Conservation (phyloP, 192 early-diverging fungal species). For the Backusella sp. region DNA sequence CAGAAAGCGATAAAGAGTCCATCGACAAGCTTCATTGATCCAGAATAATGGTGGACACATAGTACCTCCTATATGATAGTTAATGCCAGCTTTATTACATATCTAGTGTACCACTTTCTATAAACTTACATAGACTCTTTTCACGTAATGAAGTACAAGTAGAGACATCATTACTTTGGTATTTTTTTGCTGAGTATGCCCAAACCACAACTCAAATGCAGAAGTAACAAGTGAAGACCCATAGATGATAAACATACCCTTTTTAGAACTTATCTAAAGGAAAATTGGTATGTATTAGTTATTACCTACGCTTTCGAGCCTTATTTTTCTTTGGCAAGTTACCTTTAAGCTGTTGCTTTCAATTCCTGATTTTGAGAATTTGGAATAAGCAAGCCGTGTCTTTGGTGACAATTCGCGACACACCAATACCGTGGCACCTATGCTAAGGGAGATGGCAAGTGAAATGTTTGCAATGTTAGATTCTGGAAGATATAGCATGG, state of each 20-base stretch:
- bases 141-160: constrained; percentile 18
- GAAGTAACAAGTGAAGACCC: neutral
- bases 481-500: too few species aligned
- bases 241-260: constrained; percentile 31
- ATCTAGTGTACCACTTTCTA: neutral
- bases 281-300: neutral
- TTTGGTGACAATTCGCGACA: too few species aligned
- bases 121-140: constrained; percentile 26
- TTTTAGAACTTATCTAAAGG: constrained; percentile 14
- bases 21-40: neutral
- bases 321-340: neutral
- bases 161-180: neutral
- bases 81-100: neutral
- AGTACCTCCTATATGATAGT: constrained; percentile 24
- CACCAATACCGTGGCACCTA: too few species aligned
- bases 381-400: constrained; percentile 24
- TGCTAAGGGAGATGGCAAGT: too few species aligned
- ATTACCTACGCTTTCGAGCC: neutral
- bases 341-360: neutral
- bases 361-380: constrained; percentile 3
- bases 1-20: constrained; percentile 5
- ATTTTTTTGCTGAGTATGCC: neutral
- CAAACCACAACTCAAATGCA: neutral
- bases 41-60: constrained; percentile 30
- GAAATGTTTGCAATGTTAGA: too few species aligned